phyloP scores from a whole-genome alignment of 2,329 filamentous ascomycete genomes.

The Zymoseptoria passerinii region DNA sequence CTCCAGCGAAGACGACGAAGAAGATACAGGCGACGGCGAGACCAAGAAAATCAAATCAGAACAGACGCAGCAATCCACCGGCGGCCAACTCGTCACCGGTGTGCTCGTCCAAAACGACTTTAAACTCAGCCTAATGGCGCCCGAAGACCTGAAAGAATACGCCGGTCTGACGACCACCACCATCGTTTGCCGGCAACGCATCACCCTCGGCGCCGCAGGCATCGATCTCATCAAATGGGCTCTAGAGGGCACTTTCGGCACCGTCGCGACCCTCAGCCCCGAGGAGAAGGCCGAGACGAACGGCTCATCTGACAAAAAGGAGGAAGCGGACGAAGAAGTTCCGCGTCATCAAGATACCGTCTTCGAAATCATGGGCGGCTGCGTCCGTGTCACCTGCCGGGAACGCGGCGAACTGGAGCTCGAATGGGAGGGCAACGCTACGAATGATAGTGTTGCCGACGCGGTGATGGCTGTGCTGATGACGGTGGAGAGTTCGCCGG shows the following conservation, averaged over 20 bases:
- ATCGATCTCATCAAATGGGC: slow-evolving; percentile 90
- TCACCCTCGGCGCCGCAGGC: slow-evolving; percentile 79
- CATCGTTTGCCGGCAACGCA: slow-evolving; percentile 82
- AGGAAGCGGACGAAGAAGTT: slow-evolving; percentile 58
- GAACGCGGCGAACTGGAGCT: slow-evolving; percentile 70
- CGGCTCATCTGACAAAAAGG: slow-evolving; percentile 10
- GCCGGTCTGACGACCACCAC: slow-evolving; percentile 94
- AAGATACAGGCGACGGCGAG: slow-evolving; percentile 16
- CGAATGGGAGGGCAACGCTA: slow-evolving; percentile 96
- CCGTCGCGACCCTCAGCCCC: slow-evolving; percentile 45
- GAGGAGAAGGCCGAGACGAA: slow-evolving; percentile 8
- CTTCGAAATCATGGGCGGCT: slow-evolving; percentile 78
- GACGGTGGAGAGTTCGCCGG: slow-evolving; percentile 86
- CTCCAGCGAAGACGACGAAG: slow-evolving; percentile 36
- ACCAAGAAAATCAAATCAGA: slow-evolving; percentile 30
- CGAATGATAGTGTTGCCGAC: slow-evolving; percentile 97
- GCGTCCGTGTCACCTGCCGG: slow-evolving; percentile 59
- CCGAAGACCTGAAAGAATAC: slow-evolving; percentile 90
- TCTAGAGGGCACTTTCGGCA: slow-evolving; percentile 86
- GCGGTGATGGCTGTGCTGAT: slow-evolving; percentile 88
- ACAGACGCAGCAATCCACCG: slow-evolving; percentile 37
- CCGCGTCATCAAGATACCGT: slow-evolving; percentile 41
- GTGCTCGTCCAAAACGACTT: slow-evolving; percentile 97
- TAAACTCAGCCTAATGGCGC: slow-evolving; percentile 92
- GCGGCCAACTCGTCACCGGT: slow-evolving; percentile 62